These are phyloP conservation scores for Pestalotiopsis sp. DNA, from an alignment of 2,329 filamentous ascomycete species.

Conservation along the genomic window DNA sequence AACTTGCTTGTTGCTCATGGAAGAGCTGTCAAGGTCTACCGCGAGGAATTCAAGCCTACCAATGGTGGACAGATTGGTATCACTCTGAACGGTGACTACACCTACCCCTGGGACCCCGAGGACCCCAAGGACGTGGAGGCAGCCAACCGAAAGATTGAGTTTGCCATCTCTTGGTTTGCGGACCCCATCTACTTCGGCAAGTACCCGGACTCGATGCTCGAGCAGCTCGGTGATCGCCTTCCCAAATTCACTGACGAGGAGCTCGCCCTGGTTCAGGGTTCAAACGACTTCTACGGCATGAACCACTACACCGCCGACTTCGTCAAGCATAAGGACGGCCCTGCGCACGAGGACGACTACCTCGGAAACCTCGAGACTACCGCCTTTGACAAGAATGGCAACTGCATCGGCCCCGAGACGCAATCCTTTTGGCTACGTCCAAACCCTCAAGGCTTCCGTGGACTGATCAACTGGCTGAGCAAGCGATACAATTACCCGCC, in stretches of 20 bases:
- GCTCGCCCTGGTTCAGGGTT: constrained; percentile 73
- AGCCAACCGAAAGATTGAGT: constrained; percentile 80
- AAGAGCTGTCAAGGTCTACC: constrained; percentile 78
- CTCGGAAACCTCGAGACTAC: constrained; percentile 75
- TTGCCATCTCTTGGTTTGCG: constrained; percentile 85
- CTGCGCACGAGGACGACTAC: constrained; percentile 67
- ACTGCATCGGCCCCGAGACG: constrained; percentile 79
- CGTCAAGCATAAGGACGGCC: constrained; percentile 70
- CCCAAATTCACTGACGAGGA: constrained; percentile 77
- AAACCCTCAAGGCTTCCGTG: constrained; percentile 74
- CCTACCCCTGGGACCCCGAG: constrained; percentile 79
- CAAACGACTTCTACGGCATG: constrained; percentile 93
- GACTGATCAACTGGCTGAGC: constrained; percentile 76
- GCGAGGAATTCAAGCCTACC: constrained; percentile 77
- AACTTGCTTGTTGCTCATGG: constrained; percentile 80
- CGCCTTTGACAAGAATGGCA: constrained; percentile 71
- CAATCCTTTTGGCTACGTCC: constrained; percentile 82
- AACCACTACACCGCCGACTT: constrained; percentile 93
- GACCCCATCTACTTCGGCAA: constrained; percentile 85
- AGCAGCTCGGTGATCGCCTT: constrained; percentile 77
- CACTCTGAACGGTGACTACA: constrained; percentile 83
- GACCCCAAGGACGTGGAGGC: constrained; percentile 77
- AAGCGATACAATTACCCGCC: constrained; percentile 75
- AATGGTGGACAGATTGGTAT: constrained; percentile 82
- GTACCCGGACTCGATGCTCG: constrained; percentile 82